Evolutionary conservation across 2,329 filamentous ascomycete species (phyloP).

Genomic region (Neophaeococcomyces aloes): DNA sequence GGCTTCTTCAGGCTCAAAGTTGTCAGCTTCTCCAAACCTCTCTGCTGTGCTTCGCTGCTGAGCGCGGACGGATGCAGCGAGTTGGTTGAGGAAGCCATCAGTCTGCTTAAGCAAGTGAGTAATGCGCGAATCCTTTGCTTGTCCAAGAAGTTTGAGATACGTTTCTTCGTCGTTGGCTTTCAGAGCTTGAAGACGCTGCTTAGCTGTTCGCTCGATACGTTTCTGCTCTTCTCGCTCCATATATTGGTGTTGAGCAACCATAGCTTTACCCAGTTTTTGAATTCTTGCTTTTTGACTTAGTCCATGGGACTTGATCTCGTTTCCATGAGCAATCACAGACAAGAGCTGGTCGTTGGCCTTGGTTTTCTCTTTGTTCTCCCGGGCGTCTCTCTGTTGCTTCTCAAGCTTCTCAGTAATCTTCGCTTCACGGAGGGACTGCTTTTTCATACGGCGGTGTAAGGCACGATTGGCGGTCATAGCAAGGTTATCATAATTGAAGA

Average conservation of each 20-base stretch:
- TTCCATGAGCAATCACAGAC: slow-evolving; percentile 70
- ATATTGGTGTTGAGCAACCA: slow-evolving; percentile 81
- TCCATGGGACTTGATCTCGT: slow-evolving; percentile 62
- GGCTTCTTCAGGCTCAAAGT: slow-evolving; percentile 52
- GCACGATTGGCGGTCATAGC: slow-evolving; percentile 94
- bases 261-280: slow-evolving; percentile 78
- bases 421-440: slow-evolving; percentile 88
- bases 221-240: slow-evolving; percentile 99
- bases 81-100: slow-evolving; percentile 91
- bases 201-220: slow-evolving; percentile 90
- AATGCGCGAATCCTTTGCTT: slow-evolving; percentile 98
- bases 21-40: slow-evolving; percentile 56
- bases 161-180: slow-evolving; percentile 99
- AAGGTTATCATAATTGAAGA: slow-evolving; percentile 91
- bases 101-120: slow-evolving; percentile 94
- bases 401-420: slow-evolving; percentile 97
- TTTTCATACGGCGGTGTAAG: slow-evolving; percentile 88
- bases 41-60: slow-evolving; percentile 79
- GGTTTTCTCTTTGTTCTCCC: slow-evolving; percentile 94
- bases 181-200: slow-evolving; percentile 96
- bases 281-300: slow-evolving; percentile 60
- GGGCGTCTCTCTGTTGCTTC: slow-evolving; percentile 94
- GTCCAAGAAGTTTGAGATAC: slow-evolving; percentile 92
- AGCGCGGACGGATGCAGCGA: slow-evolving; percentile 85
- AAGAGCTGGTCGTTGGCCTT: slow-evolving; percentile 88